Evolutionary conservation across 768 basidiomycete genomes (phyloP).

Genomic region (Naganishia vishniacii): DNA sequence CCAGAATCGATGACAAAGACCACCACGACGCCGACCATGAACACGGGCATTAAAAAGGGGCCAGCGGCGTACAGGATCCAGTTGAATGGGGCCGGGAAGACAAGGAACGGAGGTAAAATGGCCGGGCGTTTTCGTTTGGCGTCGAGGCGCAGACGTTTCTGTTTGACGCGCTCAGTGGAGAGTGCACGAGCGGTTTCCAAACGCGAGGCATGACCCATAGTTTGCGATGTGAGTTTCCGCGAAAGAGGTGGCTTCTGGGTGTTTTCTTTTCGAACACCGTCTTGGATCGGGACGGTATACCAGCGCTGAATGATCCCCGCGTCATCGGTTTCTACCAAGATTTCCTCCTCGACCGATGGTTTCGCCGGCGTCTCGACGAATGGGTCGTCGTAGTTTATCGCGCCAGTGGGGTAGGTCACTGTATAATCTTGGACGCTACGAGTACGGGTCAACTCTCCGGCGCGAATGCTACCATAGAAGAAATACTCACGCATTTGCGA

Average conservation of each 20-base stretch:
- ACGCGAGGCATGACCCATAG: neutral
- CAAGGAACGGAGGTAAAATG: slow-evolving; percentile 20
- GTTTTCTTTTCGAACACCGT: neutral
- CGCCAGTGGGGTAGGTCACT: slow-evolving; percentile 23
- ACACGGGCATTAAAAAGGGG: slow-evolving; percentile 21
- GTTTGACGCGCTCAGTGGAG: neutral
- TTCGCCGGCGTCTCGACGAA: slow-evolving; percentile 18
- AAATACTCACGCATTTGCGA: slow-evolving; percentile 42
- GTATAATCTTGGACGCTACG: slow-evolving; percentile 25
- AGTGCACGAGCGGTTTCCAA: neutral
- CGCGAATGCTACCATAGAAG: neutral
- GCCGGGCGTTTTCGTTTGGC: slow-evolving; percentile 9
- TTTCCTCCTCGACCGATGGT: slow-evolving; percentile 3
- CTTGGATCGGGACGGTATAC: slow-evolving; percentile 18
- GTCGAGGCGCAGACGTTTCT: slow-evolving; percentile 5
- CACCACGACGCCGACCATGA: slow-evolving; percentile 20
- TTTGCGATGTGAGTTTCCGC: neutral
- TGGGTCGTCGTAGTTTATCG: slow-evolving; percentile 23
- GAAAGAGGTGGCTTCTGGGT: neutral
- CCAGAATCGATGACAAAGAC: slow-evolving; percentile 7
- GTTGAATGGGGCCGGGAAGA: slow-evolving; percentile 22
- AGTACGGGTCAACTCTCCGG: neutral
- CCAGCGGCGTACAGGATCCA: slow-evolving; percentile 21
- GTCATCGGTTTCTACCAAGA: slow-evolving; percentile 21
- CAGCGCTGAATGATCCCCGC: slow-evolving; percentile 18